Conservation (phyloP, 352 stramenopile genomes). For the Phytophthora quininea region DNA sequence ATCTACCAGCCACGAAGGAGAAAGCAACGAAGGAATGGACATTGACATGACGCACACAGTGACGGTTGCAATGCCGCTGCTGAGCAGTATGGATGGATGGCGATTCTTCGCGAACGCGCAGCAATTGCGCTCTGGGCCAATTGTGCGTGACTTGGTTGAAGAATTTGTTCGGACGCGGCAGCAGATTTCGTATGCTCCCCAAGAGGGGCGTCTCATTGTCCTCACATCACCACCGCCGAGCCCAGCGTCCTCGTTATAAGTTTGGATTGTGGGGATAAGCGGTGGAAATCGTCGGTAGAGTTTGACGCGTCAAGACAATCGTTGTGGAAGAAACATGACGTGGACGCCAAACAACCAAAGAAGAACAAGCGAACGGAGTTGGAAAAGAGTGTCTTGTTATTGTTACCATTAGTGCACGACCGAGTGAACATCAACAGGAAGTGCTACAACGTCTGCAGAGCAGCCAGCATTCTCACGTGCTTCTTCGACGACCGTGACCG, state of each 20-base stretch:
- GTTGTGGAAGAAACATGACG: no score
- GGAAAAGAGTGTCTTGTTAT: no score
- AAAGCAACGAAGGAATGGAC: constrained; percentile 7
- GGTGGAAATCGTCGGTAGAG: no score
- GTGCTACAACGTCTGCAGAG: no score
- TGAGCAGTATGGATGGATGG: constrained; percentile 37
- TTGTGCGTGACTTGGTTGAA: constrained; percentile 45
- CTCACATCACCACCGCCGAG: constrained; percentile 14
- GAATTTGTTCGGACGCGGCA: constrained; percentile 26
- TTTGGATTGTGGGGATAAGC: no score
- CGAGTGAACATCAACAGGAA: no score
- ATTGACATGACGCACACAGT: constrained; percentile 22
- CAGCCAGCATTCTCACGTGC: no score
- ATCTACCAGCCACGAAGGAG: constrained; percentile 1
- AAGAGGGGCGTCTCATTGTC: constrained; percentile 32
- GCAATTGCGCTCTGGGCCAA: constrained; percentile 18
- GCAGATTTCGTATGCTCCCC: constrained; percentile 29
- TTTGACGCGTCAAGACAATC: no score
- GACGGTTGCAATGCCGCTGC: constrained; percentile 36
- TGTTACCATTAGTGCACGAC: no score
- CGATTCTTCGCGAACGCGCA: constrained; percentile 33
- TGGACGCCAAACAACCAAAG: no score
- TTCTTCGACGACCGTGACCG: no score
- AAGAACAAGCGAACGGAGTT: no score
- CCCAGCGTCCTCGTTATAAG: constrained; percentile 21